phyloP scores from a whole-genome alignment of 2,329 filamentous ascomycete genomes.

The Penicillium sclerotigenum region DNA sequence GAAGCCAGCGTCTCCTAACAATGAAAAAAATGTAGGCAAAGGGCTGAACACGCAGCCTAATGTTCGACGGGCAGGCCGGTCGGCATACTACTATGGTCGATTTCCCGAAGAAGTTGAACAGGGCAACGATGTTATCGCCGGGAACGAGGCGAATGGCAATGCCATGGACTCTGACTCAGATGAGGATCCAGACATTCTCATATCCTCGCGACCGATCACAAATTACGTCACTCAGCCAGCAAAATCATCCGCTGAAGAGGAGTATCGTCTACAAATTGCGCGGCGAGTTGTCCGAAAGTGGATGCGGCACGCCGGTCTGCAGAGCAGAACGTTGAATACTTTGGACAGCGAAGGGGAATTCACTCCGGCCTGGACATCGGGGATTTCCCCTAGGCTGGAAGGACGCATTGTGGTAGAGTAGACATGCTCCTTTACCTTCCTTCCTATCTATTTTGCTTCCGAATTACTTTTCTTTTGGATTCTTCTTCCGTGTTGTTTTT shows the following conservation, averaged over 20 bases:
- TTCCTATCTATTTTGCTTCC: not conserved
- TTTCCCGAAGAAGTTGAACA: slow-evolving; percentile 23
- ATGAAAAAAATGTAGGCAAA: slow-evolving; percentile 24
- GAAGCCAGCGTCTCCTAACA: slow-evolving; percentile 38
- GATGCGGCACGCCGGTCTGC: slow-evolving; percentile 65
- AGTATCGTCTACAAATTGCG: slow-evolving; percentile 61
- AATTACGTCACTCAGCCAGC: slow-evolving; percentile 41
- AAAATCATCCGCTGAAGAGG: slow-evolving; percentile 47
- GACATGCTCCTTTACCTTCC: not conserved
- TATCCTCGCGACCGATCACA: slow-evolving; percentile 30
- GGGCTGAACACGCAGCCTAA: slow-evolving; percentile 16
- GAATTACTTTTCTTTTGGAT: not conserved
- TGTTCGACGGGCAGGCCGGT: slow-evolving; percentile 23
- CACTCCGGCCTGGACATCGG: slow-evolving; percentile 69
- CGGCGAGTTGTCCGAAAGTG: slow-evolving; percentile 69
- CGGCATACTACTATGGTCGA: slow-evolving; percentile 31
- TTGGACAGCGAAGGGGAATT: slow-evolving; percentile 60
- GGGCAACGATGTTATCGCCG: not conserved
- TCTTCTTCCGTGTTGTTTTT: not conserved
- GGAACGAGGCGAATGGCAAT: slow-evolving; percentile 26
- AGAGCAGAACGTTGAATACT: slow-evolving; percentile 45
- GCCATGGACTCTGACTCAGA: slow-evolving; percentile 45
- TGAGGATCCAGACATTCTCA: slow-evolving; percentile 40
- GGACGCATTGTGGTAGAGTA: slow-evolving; percentile 60
- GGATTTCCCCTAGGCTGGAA: slow-evolving; percentile 74